Evolutionary conservation across 2,329 filamentous ascomycete species (phyloP).

Genomic region (Colletotrichum eleusines): DNA sequence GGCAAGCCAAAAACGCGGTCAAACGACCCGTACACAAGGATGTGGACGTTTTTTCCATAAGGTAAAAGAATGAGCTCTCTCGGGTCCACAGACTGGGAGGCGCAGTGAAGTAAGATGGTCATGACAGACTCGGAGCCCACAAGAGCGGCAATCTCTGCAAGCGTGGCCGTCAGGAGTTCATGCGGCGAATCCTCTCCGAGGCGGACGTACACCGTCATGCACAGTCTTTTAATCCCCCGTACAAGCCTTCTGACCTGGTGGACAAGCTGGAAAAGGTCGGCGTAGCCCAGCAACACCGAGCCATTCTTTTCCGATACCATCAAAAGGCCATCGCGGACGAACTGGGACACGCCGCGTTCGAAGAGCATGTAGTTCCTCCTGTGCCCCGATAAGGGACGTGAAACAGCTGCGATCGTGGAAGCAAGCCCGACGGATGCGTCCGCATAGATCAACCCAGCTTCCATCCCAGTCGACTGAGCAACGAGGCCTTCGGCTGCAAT

Average conservation of each 20-base stretch:
- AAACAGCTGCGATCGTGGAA: constrained; percentile 37
- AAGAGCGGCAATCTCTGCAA: constrained; percentile 17
- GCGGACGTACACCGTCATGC: constrained; percentile 12
- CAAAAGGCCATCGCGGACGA: constrained; percentile 2
- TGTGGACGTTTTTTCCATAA: not conserved
- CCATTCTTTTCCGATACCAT: constrained; percentile 13
- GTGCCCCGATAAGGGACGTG: not conserved
- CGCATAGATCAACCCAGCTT: constrained; percentile 30
- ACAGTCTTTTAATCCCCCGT: not conserved
- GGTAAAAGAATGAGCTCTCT: constrained; percentile 11
- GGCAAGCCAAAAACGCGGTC: constrained; percentile 27
- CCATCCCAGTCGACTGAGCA: constrained; percentile 16
- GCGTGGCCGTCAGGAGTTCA: constrained; percentile 11
- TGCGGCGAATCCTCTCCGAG: constrained; percentile 18
- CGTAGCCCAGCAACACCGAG: constrained; percentile 6
- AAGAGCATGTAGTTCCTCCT: constrained; percentile 12
- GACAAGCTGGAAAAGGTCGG: constrained; percentile 22
- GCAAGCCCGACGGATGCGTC: constrained; percentile 34
- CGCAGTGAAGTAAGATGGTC: constrained; percentile 35
- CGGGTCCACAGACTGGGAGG: constrained; percentile 15
- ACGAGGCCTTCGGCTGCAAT: constrained; percentile 29
- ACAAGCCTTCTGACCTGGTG: constrained; percentile 19
- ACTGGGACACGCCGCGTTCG: constrained; percentile 19
- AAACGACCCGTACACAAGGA: constrained; percentile 33
- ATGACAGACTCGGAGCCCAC: constrained; percentile 22